Conservation (phyloP, 495 filamentous ascomycete species). For the Hypoxylon subgilvum region DNA sequence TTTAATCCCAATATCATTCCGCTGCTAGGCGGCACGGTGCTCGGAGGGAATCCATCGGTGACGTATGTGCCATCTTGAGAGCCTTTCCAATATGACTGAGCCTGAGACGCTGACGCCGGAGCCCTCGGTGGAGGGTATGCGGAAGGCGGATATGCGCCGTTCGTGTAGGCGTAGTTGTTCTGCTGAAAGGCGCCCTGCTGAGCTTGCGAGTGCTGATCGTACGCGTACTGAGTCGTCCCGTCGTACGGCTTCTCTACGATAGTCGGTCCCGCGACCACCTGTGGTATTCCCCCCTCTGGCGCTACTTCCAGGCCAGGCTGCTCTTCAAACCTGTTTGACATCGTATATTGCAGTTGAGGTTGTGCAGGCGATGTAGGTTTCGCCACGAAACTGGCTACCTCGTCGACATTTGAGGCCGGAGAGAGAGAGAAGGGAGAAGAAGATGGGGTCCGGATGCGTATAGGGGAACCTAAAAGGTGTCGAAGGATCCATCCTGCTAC, state of each 20-base stretch:
- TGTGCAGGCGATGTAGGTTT: conserved; percentile 13
- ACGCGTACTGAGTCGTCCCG: conserved; percentile 9
- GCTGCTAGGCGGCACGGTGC: not conserved
- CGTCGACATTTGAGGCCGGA: conserved; percentile 9
- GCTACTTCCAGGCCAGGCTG: conserved; percentile 28
- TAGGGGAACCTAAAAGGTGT: conserved; percentile 1
- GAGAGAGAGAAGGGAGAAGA: not conserved
- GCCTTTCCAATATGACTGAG: conserved; percentile 13
- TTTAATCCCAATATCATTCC: conserved; percentile 25
- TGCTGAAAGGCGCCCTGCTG: conserved; percentile 4
- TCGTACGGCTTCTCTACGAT: conserved; percentile 17
- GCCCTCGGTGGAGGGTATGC: conserved; percentile 8
- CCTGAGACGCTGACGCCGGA: not conserved
- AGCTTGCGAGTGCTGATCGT: conserved; percentile 2
- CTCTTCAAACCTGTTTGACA: conserved; percentile 2
- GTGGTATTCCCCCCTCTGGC: conserved; percentile 15
- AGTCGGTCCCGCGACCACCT: conserved; percentile 21
- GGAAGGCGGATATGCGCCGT: conserved; percentile 11
- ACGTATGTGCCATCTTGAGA: conserved; percentile 19
- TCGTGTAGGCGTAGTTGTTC: conserved; percentile 12
- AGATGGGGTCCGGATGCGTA: too few species aligned
- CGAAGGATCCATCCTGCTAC: conserved; percentile 9
- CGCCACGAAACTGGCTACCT: conserved; percentile 1
- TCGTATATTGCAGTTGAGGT: not conserved
- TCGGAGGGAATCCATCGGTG: conserved; percentile 1